A percentile compares a stretch with the other conserved stretches of the same genome.
phyloP scores from a whole-genome alignment of 805 yeast species.

The Saturnispora hagleri region DNA sequence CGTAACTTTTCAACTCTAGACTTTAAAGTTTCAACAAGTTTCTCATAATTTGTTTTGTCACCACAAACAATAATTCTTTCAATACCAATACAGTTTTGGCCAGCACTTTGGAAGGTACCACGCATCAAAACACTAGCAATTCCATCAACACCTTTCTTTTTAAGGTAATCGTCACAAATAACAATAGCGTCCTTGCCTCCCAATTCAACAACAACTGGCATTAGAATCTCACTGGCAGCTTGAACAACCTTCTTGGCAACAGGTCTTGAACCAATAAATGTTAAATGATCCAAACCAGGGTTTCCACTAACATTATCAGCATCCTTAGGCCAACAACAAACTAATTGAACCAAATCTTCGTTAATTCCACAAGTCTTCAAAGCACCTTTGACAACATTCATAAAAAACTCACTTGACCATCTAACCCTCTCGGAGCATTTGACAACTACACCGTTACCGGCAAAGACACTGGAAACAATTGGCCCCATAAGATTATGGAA shows the following conservation, averaged over 20 bases:
- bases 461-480: constrained; percentile 73
- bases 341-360: constrained; percentile 78
- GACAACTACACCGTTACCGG: constrained; percentile 86
- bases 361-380: constrained; percentile 65
- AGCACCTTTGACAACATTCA: constrained; percentile 61
- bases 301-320: constrained; percentile 84
- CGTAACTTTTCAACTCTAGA: constrained; percentile 54
- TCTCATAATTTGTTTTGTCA: constrained; percentile 45
- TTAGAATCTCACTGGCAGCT: constrained; percentile 77
- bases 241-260: constrained; percentile 83
- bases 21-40: constrained; percentile 46
- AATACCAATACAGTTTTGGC: constrained; percentile 96
- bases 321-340: constrained; percentile 76
- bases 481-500: constrained; percentile 94
- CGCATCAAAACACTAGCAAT: constrained; percentile 79
- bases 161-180: constrained; percentile 71
- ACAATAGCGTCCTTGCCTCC: constrained; percentile 95
- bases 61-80: constrained; percentile 86
- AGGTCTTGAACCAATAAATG: constrained; percentile 93
- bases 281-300: constrained; percentile 74
- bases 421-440: constrained; percentile 95
- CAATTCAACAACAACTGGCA: constrained; percentile 91
- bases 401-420: constrained; percentile 84
- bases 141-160: constrained; percentile 34
- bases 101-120: constrained; percentile 95